Conservation (phyloP, 805 yeast species). For the Kodamaea kaohsiungensis region DNA sequence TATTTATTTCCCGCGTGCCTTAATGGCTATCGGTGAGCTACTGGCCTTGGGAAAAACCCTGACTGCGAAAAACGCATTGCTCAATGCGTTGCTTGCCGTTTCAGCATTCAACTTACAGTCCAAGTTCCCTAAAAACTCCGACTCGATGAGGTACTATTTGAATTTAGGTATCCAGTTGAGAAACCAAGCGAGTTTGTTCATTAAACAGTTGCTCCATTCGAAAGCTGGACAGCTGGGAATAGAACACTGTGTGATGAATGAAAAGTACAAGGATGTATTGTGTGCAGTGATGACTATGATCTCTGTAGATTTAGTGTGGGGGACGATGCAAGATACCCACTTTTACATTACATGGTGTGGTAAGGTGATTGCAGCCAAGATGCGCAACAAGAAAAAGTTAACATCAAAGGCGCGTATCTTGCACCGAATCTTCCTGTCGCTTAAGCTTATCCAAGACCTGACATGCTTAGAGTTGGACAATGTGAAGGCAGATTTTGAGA, state of each 20-base stretch:
- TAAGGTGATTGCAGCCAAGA: slow-evolving; percentile 66
- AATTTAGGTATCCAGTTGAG: slow-evolving; percentile 74
- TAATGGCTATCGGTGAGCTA: slow-evolving; percentile 79
- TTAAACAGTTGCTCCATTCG: slow-evolving; percentile 52
- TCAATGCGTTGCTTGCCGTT: slow-evolving; percentile 79
- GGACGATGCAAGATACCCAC: slow-evolving; percentile 83
- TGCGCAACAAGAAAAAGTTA: slow-evolving; percentile 60
- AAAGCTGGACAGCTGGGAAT: slow-evolving; percentile 35
- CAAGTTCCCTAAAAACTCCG: slow-evolving; percentile 65
- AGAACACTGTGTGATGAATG: slow-evolving; percentile 48
- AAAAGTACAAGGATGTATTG: slow-evolving; percentile 80
- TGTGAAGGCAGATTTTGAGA: slow-evolving; percentile 36
- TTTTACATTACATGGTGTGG: slow-evolving; percentile 77
- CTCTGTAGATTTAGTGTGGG: slow-evolving; percentile 87
- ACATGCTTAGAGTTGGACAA: slow-evolving; percentile 48
- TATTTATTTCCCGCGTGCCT: slow-evolving; percentile 81
- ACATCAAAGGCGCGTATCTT: slow-evolving; percentile 75
- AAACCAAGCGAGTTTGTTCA: slow-evolving; percentile 69
- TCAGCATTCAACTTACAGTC: slow-evolving; percentile 79
- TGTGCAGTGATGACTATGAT: slow-evolving; percentile 86
- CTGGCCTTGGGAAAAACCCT: slow-evolving; percentile 73
- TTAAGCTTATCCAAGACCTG: slow-evolving; percentile 76
- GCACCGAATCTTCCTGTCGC: slow-evolving; percentile 75
- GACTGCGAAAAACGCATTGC: slow-evolving; percentile 70
- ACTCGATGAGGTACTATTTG: slow-evolving; percentile 65